Evolutionary conservation across 2,329 filamentous ascomycete genomes (phyloP).

Genomic region (Nannizzia gypsea): DNA sequence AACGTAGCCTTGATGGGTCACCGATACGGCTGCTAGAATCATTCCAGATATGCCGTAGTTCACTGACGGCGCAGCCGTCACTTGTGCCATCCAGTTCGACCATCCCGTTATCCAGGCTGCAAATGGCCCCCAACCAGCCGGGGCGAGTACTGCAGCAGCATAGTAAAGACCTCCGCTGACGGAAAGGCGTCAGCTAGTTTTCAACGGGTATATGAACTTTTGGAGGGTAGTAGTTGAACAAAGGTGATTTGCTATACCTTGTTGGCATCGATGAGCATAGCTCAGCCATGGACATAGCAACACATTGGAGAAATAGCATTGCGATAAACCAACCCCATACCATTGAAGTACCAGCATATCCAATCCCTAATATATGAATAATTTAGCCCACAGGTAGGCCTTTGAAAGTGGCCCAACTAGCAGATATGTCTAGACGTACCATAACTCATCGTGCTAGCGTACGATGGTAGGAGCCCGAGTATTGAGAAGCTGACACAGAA

Average conservation of each 20-base stretch:
- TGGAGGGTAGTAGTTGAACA: neutral
- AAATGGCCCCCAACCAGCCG: conserved; percentile 52
- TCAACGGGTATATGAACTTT: neutral
- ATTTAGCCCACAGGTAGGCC: conserved; percentile 28
- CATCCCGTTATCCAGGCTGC: conserved; percentile 59
- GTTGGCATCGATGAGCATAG: conserved; percentile 64
- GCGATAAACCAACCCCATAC: conserved; percentile 66
- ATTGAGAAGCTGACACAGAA: conserved; percentile 66
- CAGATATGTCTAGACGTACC: conserved; percentile 37
- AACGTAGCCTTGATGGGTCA: conserved; percentile 52
- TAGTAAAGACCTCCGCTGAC: conserved; percentile 58
- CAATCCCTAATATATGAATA: conserved; percentile 28
- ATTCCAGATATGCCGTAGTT: conserved; percentile 57
- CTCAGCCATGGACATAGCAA: conserved; percentile 59
- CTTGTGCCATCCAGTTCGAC: conserved; percentile 58
- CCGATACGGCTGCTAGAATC: conserved; percentile 60
- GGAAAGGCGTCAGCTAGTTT: neutral
- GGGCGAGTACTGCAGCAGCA: conserved; percentile 58
- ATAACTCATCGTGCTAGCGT: conserved; percentile 60
- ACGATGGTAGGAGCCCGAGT: conserved; percentile 57
- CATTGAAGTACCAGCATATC: conserved; percentile 50
- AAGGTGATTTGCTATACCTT: conserved; percentile 27
- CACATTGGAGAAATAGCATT: conserved; percentile 59
- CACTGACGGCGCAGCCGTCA: conserved; percentile 55
- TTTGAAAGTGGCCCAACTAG: conserved; percentile 25